Percentiles rank a stretch among this genome's conserved stretches.
phyloP scores from a whole-genome alignment of 106 monocot species.

The Dendrobium huoshanense region DNA sequence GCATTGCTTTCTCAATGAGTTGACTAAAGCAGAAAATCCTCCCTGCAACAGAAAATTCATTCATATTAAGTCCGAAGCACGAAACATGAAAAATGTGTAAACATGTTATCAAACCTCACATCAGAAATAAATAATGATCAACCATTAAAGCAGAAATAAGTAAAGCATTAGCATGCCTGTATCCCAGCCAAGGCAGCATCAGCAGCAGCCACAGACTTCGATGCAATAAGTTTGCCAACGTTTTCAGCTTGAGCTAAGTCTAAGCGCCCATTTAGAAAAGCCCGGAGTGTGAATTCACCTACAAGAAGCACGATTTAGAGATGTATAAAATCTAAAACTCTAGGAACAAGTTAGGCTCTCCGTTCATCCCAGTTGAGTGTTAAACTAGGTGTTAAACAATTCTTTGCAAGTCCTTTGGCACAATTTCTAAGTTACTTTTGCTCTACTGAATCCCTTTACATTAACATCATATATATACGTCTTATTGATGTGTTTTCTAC shows the following conservation, averaged over 20 bases:
- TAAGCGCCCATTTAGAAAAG: slow-evolving; percentile 92
- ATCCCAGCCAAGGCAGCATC: slow-evolving; percentile 91
- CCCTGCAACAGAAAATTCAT: slow-evolving; percentile 32
- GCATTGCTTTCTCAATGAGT: slow-evolving; percentile 66
- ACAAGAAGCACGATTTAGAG: background rate
- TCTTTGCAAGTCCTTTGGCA: background rate
- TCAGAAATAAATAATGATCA: background rate
- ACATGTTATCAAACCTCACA: background rate
- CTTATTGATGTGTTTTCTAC: too few relatives aligned
- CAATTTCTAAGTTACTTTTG: background rate
- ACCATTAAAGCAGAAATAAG: background rate
- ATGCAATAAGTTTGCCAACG: slow-evolving; percentile 64
- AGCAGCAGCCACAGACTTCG: slow-evolving; percentile 83
- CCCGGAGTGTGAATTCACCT: slow-evolving; percentile 95
- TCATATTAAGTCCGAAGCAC: background rate
- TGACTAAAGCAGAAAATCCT: slow-evolving; percentile 83
- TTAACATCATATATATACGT: background rate
- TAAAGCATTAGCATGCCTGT: slow-evolving; percentile 46
- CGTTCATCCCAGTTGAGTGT: background rate
- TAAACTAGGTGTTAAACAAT: background rate
- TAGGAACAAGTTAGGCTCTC: background rate
- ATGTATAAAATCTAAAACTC: too few relatives aligned
- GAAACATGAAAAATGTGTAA: background rate
- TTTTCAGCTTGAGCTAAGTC: slow-evolving; percentile 94
- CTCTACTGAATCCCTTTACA: background rate